These are phyloP conservation scores for Selenicereus undatus DNA, from an alignment of 148 eudicot genomes.

Conservation along the genomic window DNA sequence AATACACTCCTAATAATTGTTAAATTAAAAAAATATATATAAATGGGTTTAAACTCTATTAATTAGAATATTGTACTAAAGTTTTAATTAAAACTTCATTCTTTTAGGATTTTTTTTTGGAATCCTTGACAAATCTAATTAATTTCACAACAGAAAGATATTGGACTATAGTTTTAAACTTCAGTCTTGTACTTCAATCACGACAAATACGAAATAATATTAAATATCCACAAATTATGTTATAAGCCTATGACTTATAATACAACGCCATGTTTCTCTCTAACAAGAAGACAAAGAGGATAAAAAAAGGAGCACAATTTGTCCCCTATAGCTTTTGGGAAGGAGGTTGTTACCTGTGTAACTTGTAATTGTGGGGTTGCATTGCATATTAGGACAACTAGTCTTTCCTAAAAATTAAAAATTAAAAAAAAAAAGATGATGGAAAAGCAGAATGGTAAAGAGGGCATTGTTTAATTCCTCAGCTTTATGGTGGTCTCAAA, in stretches of 20 bases:
- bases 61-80: too few relatives aligned
- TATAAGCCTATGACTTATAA: not conserved
- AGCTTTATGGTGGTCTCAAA: constrained; percentile 24
- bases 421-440: constrained; percentile 16
- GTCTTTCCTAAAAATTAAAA: not conserved
- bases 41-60: too few relatives aligned
- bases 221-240: not conserved
- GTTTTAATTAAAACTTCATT: too few relatives aligned
- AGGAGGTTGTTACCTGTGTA: not conserved
- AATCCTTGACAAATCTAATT: too few relatives aligned
- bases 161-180: not conserved
- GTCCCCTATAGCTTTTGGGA: not conserved
- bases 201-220: not conserved
- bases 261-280: not conserved
- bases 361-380: not conserved
- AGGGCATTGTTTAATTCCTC: not conserved
- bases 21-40: too few relatives aligned
- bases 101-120: too few relatives aligned
- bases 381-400: not conserved
- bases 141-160: too few relatives aligned
- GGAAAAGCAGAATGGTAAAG: constrained; percentile 12
- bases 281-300: not conserved
- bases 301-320: not conserved
- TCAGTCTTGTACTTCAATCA: too few relatives aligned
- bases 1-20: not conserved